Conservation (phyloP, 78 protist species). For the Dictyostelium discoideum region DNA sequence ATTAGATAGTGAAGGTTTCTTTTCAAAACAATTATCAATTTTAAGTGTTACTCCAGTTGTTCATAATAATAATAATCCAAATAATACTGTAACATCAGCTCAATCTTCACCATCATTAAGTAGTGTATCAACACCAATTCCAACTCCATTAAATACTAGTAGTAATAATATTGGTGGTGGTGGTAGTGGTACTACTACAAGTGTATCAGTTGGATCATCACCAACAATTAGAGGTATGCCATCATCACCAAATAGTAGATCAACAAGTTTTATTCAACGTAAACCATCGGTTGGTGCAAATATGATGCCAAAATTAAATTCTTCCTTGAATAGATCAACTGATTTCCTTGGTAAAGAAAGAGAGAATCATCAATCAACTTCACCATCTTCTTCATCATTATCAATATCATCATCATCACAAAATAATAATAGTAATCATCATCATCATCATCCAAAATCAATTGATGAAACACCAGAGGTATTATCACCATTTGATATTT, state of each 20-base stretch:
- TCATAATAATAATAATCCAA: no score
- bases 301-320: slow-evolving; percentile 6
- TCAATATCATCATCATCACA: not conserved
- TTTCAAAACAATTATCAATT: slow-evolving; percentile 9
- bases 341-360: not conserved
- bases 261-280: slow-evolving; percentile 2
- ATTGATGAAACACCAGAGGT: not conserved
- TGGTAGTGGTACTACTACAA: not conserved
- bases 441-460: not conserved
- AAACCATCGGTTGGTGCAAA: slow-evolving; percentile 7
- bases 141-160: not conserved
- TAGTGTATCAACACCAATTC: not conserved
- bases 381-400: not conserved
- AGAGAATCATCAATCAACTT: not conserved
- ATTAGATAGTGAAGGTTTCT: slow-evolving; percentile 41
- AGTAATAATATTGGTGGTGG: not conserved
- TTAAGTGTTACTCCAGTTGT: not conserved
- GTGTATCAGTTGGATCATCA: not conserved
- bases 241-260: not conserved
- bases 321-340: not conserved
- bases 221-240: not conserved
- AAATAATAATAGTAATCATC: not conserved
- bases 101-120: not conserved
- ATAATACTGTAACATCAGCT: not conserved
- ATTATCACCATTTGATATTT: slow-evolving; percentile 6